Evolutionary conservation across 2,329 filamentous ascomycete species (phyloP), one percentile per base, ranked within the genome.

Genomic region (Aspergillus ochraceoroseus): DNA sequence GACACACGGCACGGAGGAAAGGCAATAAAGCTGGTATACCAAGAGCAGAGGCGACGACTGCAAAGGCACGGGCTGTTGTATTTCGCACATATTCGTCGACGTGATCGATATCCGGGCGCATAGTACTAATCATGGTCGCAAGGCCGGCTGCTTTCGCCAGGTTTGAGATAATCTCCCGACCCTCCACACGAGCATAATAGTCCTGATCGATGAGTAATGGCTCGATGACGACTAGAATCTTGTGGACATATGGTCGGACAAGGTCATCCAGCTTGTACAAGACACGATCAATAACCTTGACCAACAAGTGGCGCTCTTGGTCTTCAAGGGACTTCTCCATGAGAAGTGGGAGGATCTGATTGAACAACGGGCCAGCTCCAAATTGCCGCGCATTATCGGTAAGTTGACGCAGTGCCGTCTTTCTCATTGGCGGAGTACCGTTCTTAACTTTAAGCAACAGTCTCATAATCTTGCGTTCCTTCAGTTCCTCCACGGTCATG

Each of bases 301-400:
- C 94, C 18, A 98, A 78, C 66, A 98, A 73, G 76, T 98, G 92
- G 38, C 92, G 89, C 65, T 98, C 92, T 65, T 98, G 92, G 49
- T 98, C 92, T 65, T 98, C 94, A 12, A 98, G 71, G 0, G 87
- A 92, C 70, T 95, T 95, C 68, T 98, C 92, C 92, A 98, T 98
- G 42, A 98, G 79, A 38, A 98, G 70, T 1, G 92, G 92, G 8
- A 98, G 76, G 51, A 98, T 96, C 65, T 98, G 92, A 63, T 96
- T 94, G 70, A 98, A 98, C 0, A 98, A 76, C 6, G 92, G 79
- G 0, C 88, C 89, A 23, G 92, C 89, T 48, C 92, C 92, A 62
- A 98, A 98, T 65, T 90, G 87, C 41, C 90, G 83, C 20, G 92
- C 92, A 63, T 98, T 98, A 64, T 98, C 92, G 12, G 92, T 98